A percentile compares a stretch with the other conserved stretches of the same genome.
Conservation (phyloP, 441 rosid genomes). For the Adansonia grandidieri region DNA sequence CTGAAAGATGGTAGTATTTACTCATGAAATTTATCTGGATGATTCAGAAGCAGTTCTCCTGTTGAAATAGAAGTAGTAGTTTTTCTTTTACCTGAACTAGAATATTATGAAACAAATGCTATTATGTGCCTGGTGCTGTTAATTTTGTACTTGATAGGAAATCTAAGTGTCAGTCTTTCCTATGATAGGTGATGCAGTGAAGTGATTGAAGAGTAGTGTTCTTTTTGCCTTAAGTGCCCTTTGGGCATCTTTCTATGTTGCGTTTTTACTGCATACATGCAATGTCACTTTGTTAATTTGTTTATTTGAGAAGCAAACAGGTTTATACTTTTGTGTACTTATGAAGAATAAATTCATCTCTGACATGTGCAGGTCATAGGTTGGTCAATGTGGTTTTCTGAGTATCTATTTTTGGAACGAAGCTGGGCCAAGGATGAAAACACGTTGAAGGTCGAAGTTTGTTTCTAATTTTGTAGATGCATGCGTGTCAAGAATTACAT, state of each 20-base stretch:
- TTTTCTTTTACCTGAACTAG: background rate
- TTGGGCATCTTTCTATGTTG: background rate
- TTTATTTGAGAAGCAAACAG: constrained; percentile 14
- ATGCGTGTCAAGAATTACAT: background rate
- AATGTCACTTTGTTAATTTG: background rate
- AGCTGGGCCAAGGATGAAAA: constrained; percentile 83
- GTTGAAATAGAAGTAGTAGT: constrained; percentile 2
- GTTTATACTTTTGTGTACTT: constrained; percentile 11
- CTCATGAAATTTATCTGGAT: background rate
- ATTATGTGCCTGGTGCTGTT: background rate
- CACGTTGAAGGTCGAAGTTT: constrained; percentile 58
- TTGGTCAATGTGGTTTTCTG: constrained; percentile 94
- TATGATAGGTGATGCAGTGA: background rate
- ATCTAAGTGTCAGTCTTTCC: background rate
- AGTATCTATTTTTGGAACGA: constrained; percentile 77
- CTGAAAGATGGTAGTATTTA: background rate
- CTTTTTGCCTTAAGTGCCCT: background rate
- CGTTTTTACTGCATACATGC: background rate
- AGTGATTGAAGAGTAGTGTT: background rate
- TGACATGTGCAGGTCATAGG: constrained; percentile 64
- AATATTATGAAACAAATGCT: background rate
- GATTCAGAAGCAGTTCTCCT: background rate
- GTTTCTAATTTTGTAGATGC: background rate
- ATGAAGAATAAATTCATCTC: constrained; percentile 26
- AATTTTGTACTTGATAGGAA: background rate